Percentiles rank a stretch among this genome's conserved stretches.
Evolutionary conservation across 257 asterid genomes (phyloP).

Genomic region (Euphrasia confusa): DNA sequence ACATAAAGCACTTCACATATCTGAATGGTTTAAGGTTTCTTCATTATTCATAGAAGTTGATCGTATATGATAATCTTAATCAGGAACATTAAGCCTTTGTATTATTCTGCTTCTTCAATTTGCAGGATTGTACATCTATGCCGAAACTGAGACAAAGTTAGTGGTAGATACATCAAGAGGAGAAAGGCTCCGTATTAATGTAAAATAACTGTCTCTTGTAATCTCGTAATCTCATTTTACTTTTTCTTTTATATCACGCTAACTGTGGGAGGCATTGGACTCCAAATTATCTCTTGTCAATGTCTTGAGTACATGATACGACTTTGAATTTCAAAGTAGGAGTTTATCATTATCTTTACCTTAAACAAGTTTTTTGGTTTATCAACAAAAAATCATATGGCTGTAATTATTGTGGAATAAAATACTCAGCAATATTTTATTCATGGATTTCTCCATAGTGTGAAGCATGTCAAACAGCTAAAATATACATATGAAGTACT

Average conservation of each 20-base stretch:
- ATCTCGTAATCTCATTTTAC: not conserved
- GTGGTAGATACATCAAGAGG: slow-evolving; percentile 96
- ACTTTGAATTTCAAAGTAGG: too few species aligned
- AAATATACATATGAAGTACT: too few species aligned
- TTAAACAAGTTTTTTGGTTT: not conserved
- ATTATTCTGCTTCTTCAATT: not conserved
- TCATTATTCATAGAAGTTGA: slow-evolving; percentile 7
- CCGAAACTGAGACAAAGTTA: slow-evolving; percentile 77
- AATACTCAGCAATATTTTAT: too few species aligned
- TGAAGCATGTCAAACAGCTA: too few species aligned
- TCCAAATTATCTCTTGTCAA: too few species aligned
- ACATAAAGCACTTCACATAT: not conserved
- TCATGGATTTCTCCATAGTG: too few species aligned
- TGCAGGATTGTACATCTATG: slow-evolving; percentile 79
- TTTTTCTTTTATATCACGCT: not conserved
- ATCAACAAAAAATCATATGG: too few species aligned
- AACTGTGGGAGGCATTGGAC: too few species aligned
- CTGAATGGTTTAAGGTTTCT: not conserved
- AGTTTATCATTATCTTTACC: too few species aligned
- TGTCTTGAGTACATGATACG: too few species aligned
- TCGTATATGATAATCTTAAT: not conserved
- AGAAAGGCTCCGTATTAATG: slow-evolving; percentile 95
- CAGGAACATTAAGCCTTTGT: not conserved
- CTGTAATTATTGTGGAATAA: too few species aligned
- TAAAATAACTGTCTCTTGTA: slow-evolving; percentile 29